phyloP scores from a whole-genome alignment of 805 yeast species.

The Candida nanaspora region DNA sequence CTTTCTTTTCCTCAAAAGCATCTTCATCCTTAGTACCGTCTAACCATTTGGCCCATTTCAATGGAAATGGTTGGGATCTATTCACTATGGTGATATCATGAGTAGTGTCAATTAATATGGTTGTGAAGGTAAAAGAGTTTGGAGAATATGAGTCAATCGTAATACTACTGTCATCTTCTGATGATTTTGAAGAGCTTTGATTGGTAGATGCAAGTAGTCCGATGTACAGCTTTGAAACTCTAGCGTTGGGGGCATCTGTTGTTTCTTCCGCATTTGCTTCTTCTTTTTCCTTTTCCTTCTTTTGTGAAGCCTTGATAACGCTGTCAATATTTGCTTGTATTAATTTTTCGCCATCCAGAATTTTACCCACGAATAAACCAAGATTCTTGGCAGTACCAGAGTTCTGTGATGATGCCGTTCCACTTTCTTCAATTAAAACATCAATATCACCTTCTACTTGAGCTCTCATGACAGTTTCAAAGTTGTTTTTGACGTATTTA shows the following conservation, averaged over 20 bases:
- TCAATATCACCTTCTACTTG: conserved; percentile 77
- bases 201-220: conserved; percentile 22
- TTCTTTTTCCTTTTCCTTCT: conserved; percentile 6
- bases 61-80: conserved; percentile 85
- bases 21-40: conserved; percentile 32
- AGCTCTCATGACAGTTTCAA: conserved; percentile 51
- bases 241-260: conserved; percentile 2
- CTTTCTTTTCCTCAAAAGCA: conserved; percentile 18
- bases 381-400: conserved; percentile 35
- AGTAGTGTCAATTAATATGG: conserved; percentile 70
- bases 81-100: conserved; percentile 69
- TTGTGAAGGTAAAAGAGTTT: conserved; percentile 64
- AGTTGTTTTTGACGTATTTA: conserved; percentile 41
- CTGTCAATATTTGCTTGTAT: conserved; percentile 82
- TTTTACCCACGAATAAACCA: conserved; percentile 68
- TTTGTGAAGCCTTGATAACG: conserved; percentile 42
- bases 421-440: conserved; percentile 48
- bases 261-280: conserved; percentile 2
- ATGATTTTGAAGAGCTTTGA: conserved; percentile 13
- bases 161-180: conserved; percentile 22
- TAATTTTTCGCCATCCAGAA: conserved; percentile 80
- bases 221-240: conserved; percentile 22
- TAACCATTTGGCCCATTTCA: conserved; percentile 93
- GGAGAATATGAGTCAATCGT: conserved; percentile 40
- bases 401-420: conserved; percentile 20